Evolutionary conservation across 306 rosid species (phyloP), one percentile per base, ranked within the genome.

Genomic region (Cucurbita argyrosperma): DNA sequence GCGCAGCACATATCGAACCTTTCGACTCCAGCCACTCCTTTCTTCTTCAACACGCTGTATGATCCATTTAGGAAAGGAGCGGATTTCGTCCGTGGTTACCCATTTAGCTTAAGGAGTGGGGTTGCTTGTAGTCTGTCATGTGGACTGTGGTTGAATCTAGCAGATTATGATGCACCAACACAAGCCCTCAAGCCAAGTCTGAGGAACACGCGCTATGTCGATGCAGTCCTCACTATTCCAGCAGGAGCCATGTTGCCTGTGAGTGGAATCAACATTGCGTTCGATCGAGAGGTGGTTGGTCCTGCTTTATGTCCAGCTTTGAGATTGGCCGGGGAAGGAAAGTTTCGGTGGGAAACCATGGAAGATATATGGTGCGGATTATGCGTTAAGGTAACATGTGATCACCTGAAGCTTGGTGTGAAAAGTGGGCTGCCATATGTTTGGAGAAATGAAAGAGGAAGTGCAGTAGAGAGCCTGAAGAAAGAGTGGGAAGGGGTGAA

Each of bases 401-500:
- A 91, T 78, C 97, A 91, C 83, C 82, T 95, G 38, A 80, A 87
- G 23, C 76, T 88, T 6, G 99, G 99, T 30, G 96, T 95, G 71
- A 95, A 95, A 83, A 89, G 77, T 78, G 99, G 99, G 56, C 53
- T 91, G 74, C 99, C 99, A 38, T 95, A 91, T 82, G 96, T 95
- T 66, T 89, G 90, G 91, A 89, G 99, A 81, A 80, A 80, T 1
- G 96, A 91, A 71, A 87, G 99, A 76, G 97, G 99, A 16, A 83
- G 79, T 80, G 96, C 97, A 47, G 58, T 88, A 14, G 89, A 89
- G 74, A 91, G 99, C 86, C 81, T 91, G 90, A 91, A 88, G 84
- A 95, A 95, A 83, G 97, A 95, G 82, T 91, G 99, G 99, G 90
- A 95, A 80, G 99, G 99, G 64, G 96, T 95, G 84, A 95, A 88